Conservation (phyloP, 768 basidiomycete genomes). For the Pilatotrama ljubarskyi region DNA sequence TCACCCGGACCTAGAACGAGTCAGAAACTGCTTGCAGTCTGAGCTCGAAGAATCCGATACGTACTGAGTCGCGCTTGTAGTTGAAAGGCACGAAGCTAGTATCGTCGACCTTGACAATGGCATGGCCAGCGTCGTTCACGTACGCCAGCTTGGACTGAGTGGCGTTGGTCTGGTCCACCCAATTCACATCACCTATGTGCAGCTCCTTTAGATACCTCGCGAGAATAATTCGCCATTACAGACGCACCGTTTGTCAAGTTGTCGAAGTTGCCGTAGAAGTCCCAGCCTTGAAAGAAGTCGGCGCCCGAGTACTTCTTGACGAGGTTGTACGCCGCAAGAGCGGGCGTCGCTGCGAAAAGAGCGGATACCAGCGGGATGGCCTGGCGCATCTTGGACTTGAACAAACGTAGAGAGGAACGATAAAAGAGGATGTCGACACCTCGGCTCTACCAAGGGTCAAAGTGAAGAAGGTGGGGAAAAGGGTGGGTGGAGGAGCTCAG, state of each 20-base stretch:
- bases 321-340: slow-evolving; percentile 26
- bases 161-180: slow-evolving; percentile 50
- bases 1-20: slow-evolving; percentile 41
- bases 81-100: slow-evolving; percentile 51
- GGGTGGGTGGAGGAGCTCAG: not conserved
- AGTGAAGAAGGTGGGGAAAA: not conserved
- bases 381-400: slow-evolving; percentile 6
- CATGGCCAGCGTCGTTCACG: slow-evolving; percentile 58
- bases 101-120: slow-evolving; percentile 77
- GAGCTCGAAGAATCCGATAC: not conserved
- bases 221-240: not conserved
- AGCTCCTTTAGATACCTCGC: not conserved
- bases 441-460: slow-evolving; percentile 1
- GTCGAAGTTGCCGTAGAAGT: slow-evolving; percentile 41
- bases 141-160: slow-evolving; percentile 52
- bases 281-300: slow-evolving; percentile 45
- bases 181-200: slow-evolving; percentile 63
- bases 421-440: not conserved
- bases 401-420: not conserved
- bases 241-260: slow-evolving; percentile 36
- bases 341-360: slow-evolving; percentile 13
- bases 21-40: not conserved
- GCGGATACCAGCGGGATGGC: slow-evolving; percentile 17
- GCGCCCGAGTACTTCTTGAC: slow-evolving; percentile 41
- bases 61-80: slow-evolving; percentile 62